Percentiles rank a stretch among this genome's conserved stretches.
phyloP scores from a whole-genome alignment of 148 eudicot species.

The Amaranthus cruentus region DNA sequence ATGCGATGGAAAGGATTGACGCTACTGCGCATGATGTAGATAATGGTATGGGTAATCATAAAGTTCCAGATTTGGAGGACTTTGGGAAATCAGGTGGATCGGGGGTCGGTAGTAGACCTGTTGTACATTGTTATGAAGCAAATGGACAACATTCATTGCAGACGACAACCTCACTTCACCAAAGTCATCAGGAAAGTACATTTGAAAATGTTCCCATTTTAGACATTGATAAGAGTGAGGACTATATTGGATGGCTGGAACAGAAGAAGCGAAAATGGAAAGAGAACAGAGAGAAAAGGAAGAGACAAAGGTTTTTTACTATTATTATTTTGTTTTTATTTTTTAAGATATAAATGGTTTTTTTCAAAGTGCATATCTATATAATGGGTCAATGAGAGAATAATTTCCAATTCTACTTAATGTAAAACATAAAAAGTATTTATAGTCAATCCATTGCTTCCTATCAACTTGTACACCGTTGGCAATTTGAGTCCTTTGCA shows the following conservation, averaged over 20 bases:
- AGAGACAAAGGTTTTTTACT: slow-evolving; percentile 58
- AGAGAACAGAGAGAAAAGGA: slow-evolving; percentile 66
- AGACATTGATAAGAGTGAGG: slow-evolving; percentile 59
- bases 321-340: not conserved
- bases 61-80: slow-evolving; percentile 74
- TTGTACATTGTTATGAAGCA: slow-evolving; percentile 58
- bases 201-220: slow-evolving; percentile 25
- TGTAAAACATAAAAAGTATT: not conserved
- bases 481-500: not conserved
- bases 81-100: slow-evolving; percentile 44
- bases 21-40: slow-evolving; percentile 26
- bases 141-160: slow-evolving; percentile 31
- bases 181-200: slow-evolving; percentile 23
- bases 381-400: slow-evolving; percentile 2
- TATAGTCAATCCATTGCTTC: not conserved
- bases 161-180: slow-evolving; percentile 28
- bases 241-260: slow-evolving; percentile 92
- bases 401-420: not conserved
- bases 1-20: slow-evolving; percentile 25
- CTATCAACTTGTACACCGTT: not conserved
- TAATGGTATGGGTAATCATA: slow-evolving; percentile 30
- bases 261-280: slow-evolving; percentile 91
- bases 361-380: not conserved
- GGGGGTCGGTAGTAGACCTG: slow-evolving; percentile 46
- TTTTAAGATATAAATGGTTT: not conserved